A percentile compares a stretch with the other conserved stretches of the same genome.
Evolutionary conservation across 495 filamentous ascomycete species (phyloP).

Genomic region (Aspergillus coremiiformis): DNA sequence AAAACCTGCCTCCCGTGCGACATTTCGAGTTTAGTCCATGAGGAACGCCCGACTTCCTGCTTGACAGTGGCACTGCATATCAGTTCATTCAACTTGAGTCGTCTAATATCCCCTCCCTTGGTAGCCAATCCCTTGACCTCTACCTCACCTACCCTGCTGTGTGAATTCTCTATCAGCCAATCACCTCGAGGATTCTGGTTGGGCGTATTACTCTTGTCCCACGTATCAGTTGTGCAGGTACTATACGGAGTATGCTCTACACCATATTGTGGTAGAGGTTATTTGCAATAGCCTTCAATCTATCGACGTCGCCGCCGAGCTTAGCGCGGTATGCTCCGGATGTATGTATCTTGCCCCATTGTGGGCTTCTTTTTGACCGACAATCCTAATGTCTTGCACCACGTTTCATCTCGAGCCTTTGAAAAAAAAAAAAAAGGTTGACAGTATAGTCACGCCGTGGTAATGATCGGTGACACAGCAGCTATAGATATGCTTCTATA

Average conservation of each 20-base stretch:
- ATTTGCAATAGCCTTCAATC: neutral
- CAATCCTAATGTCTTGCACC: conserved; percentile 13
- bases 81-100: neutral
- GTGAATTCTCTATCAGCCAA: neutral
- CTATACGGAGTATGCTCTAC: neutral
- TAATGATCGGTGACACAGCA: neutral
- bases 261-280: neutral
- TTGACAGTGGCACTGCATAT: neutral
- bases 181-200: neutral
- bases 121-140: neutral
- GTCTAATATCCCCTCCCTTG: neutral
- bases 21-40: neutral
- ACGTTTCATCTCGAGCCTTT: neutral
- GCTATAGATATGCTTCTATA: neutral
- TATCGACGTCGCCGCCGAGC: neutral
- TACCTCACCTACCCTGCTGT: neutral
- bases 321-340: neutral
- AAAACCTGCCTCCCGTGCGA: neutral
- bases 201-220: neutral
- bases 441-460: neutral
- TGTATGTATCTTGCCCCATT: neutral
- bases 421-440: neutral
- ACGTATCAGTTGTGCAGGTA: neutral
- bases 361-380: conserved; percentile 8
- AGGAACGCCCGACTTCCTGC: neutral